Base-by-base conservation (phyloP, 2,329 filamentous ascomycete genomes). In the Pyrenophora graminea region DNA sequence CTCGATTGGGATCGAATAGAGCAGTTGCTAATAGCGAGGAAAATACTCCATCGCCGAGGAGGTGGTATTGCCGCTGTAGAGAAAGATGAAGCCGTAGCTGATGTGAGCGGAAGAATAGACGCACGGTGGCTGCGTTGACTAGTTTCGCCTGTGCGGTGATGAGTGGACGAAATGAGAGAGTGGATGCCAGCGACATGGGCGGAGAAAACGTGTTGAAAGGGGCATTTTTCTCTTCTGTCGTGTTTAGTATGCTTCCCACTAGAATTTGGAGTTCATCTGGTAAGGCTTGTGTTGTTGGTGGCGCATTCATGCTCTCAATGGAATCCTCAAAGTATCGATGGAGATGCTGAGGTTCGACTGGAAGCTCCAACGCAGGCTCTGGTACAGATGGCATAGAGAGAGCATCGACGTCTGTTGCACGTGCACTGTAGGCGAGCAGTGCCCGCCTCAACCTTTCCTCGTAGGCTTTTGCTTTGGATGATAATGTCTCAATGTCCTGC, bases 11-110 rank as follows among this genome's bases (percentile, higher is more conserved):
- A 53, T 92, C 88, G 64, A 97, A 97, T 0, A 99, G 79, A 1
- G 91, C 88, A 46, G 91, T 86, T 0, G 90, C 88, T 1, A 99
- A 80, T 1, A 87, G 85, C 43, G 87, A 88, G 45, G 88, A 86
- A 69, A 97, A 97, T 13, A 90, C 80, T 5, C 91, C 91, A 62
- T 94, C 91, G 2, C 91, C 89, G 6, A 97, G 79, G 1, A 97
- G 80, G 45, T 95, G 89, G 58, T 94, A 97, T 37, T 87, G 83
- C 52, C 84, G 85, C 64, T 96, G 91, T 1, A 96, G 68, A 4
- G 80, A 79, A 0, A 97, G 76, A 66, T 97, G 91, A 1, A 82
- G 77, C 13, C 84, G 82, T 3, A 99, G 74, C 8, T 84, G 78
- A 66, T 96, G 89, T 5, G 85, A 80, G 15, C 82, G 82, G 68